Base-by-base conservation (phyloP, 225 moss, liverwort and hornwort genomes). In the Bryum argenteum region DNA sequence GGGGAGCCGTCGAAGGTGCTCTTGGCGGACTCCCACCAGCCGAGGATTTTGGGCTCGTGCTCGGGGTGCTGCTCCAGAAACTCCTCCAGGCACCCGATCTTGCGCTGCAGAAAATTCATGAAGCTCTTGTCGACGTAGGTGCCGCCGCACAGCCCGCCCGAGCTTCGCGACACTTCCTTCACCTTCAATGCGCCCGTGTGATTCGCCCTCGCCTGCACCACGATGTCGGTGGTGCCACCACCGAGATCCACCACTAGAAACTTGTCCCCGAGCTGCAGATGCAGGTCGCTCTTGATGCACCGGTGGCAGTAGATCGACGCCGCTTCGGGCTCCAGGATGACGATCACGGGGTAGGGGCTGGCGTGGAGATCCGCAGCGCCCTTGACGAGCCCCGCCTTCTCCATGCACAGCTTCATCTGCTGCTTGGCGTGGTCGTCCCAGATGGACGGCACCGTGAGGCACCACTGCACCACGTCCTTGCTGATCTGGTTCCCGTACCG, bases 311-410 rank as follows among this genome's bases (percentile, higher is more conserved):
- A 76, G 1, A 82, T 54, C 0, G 84, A 80, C 0, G 90, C 90
- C 1, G 86, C 84, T 50, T 91, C 91, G 0, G 86, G 83, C 19
- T 91, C 90, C 0, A 88, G 38, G 3, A 86, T 82, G 2, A 80
- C 74, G 0, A 85, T 66, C 60, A 71, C 51, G 0, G 79, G 72
- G 72, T 66, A 66, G 0, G 60, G 78, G 63, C 86, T 84, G 44
- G 10, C 80, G 62, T 14, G 75, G 1, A 0, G 2, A 11, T 66
- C 9, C 18, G 17, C 2, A 0, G 17, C 55, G 2, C 24, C 81
- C 58, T 12, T 16, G 0, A 83, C 79, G 9, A 87, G 22, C 2
- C 90, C 90, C 13, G 90, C 84, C 33, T 48, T 55, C 26, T 37
- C 66, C 80, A 80, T 76, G 21, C 71, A 80, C 1, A 53, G 7